Evolutionary conservation across 805 yeast species (phyloP).

Genomic region (Cyberlindnera suaveolens): DNA sequence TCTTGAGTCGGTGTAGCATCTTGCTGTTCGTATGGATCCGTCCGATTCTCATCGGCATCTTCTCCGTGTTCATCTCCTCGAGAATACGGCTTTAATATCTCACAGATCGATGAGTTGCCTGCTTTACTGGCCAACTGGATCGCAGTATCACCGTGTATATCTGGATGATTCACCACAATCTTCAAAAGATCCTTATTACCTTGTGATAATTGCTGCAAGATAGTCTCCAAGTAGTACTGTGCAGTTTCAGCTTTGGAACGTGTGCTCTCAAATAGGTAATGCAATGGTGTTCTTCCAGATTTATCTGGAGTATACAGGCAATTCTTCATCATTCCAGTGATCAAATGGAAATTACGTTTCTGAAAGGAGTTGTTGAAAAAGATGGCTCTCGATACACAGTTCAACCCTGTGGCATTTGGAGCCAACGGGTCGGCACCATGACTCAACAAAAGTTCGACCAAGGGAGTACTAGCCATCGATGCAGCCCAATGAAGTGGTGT

Average conservation of each 20-base stretch:
- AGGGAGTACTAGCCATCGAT: conserved; percentile 62
- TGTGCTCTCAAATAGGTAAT: conserved; percentile 53
- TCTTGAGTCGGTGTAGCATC: neutral
- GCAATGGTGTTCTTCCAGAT: conserved; percentile 68
- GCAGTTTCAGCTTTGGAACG: conserved; percentile 44
- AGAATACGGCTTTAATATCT: conserved; percentile 28
- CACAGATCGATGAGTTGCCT: conserved; percentile 40
- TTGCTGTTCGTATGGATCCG: conserved; percentile 5
- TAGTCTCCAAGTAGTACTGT: conserved; percentile 47
- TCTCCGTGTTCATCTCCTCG: conserved; percentile 13
- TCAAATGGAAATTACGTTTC: conserved; percentile 48
- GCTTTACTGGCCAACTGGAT: conserved; percentile 67
- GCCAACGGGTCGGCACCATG: conserved; percentile 57
- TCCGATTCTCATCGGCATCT: neutral
- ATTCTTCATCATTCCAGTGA: conserved; percentile 54
- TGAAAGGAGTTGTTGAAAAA: conserved; percentile 71
- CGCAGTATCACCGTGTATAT: conserved; percentile 79
- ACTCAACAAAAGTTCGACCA: conserved; percentile 50
- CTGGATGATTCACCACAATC: conserved; percentile 67
- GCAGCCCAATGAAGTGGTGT: conserved; percentile 84
- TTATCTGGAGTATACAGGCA: conserved; percentile 68
- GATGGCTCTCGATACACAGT: conserved; percentile 61
- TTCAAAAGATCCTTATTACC: conserved; percentile 41
- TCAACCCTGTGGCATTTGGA: conserved; percentile 54
- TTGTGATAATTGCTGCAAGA: conserved; percentile 36